These are phyloP conservation scores for Lactarius indigo DNA, from an alignment of 768 basidiomycete species.

Conservation along the genomic window DNA sequence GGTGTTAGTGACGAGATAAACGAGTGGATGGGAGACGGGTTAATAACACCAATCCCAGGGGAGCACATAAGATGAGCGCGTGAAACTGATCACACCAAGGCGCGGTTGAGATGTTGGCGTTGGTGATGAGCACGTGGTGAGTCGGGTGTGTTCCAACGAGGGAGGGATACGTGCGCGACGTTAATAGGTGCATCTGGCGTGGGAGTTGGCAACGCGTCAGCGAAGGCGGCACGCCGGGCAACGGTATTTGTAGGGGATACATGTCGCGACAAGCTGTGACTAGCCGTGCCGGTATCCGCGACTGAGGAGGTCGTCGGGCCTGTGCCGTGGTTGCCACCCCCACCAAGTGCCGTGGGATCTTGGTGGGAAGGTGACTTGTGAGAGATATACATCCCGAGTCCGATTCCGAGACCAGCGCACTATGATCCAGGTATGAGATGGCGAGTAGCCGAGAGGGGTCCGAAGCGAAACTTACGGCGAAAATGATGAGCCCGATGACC, in stretches of 20 bases:
- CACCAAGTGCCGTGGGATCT: constrained; percentile 61
- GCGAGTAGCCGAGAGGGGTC: not conserved
- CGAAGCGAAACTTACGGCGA: constrained; percentile 43
- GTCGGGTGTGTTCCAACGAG: not conserved
- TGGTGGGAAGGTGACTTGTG: constrained; percentile 48
- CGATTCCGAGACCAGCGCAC: constrained; percentile 54
- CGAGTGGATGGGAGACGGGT: constrained; percentile 33
- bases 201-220: constrained; percentile 27
- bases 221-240: constrained; percentile 35
- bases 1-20: constrained; percentile 20
- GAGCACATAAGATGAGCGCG: not conserved
- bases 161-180: constrained; percentile 15
- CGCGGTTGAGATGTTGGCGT: constrained; percentile 17
- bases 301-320: constrained; percentile 20
- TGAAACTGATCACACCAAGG: constrained; percentile 3
- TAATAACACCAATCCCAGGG: constrained; percentile 26
- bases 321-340: constrained; percentile 45
- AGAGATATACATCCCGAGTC: constrained; percentile 55
- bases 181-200: constrained; percentile 12
- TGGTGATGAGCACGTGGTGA: not conserved
- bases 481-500: constrained; percentile 56
- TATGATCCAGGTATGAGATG: constrained; percentile 25
- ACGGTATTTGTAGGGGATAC: constrained; percentile 65
- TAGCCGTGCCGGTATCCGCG: constrained; percentile 19
- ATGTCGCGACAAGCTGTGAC: constrained; percentile 33